Evolutionary conservation across 2,329 filamentous ascomycete genomes (phyloP).

Genomic region (Plectosphaerella sp.): DNA sequence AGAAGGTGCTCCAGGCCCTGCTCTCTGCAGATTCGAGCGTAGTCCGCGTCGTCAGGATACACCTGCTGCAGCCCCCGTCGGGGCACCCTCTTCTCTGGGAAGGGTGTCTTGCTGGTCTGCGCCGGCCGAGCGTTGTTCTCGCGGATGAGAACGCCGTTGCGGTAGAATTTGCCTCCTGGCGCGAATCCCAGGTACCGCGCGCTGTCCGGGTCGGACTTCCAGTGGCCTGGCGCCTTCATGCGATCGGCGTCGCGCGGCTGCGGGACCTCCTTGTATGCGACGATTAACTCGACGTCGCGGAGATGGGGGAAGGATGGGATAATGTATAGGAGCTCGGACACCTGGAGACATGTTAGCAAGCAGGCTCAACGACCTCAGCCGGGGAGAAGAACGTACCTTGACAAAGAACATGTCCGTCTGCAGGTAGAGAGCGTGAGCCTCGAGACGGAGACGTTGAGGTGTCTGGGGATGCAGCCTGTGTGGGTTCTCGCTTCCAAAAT

Average conservation of each 20-base stretch:
- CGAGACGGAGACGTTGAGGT: slow-evolving; percentile 40
- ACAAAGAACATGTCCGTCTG: slow-evolving; percentile 63
- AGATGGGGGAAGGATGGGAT: slow-evolving; percentile 56
- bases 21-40: slow-evolving; percentile 47
- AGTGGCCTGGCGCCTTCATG: slow-evolving; percentile 44
- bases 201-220: slow-evolving; percentile 54
- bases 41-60: slow-evolving; percentile 52
- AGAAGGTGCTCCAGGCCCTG: slow-evolving; percentile 54
- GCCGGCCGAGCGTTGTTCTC: slow-evolving; percentile 45
- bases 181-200: slow-evolving; percentile 48
- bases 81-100: slow-evolving; percentile 50
- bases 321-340: slow-evolving; percentile 58
- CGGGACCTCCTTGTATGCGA: slow-evolving; percentile 56
- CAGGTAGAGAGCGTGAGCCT: slow-evolving; percentile 49
- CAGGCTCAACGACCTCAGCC: background rate
- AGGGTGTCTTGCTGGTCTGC: slow-evolving; percentile 47
- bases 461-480: slow-evolving; percentile 35
- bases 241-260: slow-evolving; percentile 41
- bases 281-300: slow-evolving; percentile 46
- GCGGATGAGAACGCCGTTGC: slow-evolving; percentile 49
- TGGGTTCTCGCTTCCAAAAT: slow-evolving; percentile 44
- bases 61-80: slow-evolving; percentile 50
- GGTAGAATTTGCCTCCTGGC: slow-evolving; percentile 53
- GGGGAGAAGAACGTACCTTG: slow-evolving; percentile 41
- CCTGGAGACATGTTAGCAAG: slow-evolving; percentile 29